Conservation (phyloP, 305 asterid genomes). For the Fraxinus xanthoxyloides region DNA sequence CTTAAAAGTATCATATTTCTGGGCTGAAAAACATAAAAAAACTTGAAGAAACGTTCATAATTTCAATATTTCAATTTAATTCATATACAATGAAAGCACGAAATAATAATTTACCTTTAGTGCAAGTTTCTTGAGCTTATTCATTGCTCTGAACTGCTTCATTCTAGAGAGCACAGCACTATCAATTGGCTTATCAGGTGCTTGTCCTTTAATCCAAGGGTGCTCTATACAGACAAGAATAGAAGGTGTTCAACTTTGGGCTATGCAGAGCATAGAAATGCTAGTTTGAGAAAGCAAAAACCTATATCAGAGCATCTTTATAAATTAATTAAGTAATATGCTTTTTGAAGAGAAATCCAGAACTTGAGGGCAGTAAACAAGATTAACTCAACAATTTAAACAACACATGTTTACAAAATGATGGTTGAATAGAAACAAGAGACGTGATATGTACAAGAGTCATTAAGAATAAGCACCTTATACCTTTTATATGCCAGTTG, state of each 20-base stretch:
- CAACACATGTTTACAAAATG: neutral
- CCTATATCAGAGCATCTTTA: neutral
- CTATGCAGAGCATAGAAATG: neutral
- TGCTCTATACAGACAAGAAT: conserved; percentile 46
- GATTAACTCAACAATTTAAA: neutral
- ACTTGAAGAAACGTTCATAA: conserved; percentile 3
- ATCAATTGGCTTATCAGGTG: conserved; percentile 67
- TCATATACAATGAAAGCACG: conserved; percentile 1
- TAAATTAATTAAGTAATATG: neutral
- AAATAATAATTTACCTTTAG: conserved; percentile 44
- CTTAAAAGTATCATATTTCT: neutral
- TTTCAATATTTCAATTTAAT: neutral
- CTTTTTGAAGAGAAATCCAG: neutral
- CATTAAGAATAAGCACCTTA: neutral
- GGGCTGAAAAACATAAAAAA: neutral
- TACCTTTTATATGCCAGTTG: neutral
- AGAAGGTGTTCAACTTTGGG: conserved; percentile 5
- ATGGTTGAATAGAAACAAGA: neutral
- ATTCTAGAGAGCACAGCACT: conserved; percentile 81
- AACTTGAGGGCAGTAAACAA: neutral
- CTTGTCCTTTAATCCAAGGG: conserved; percentile 84
- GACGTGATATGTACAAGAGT: neutral
- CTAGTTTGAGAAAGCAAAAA: conserved; percentile 14
- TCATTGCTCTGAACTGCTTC: conserved; percentile 92
- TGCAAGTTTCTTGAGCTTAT: conserved; percentile 80